phyloP scores from a whole-genome alignment of 1,284 basidiomycete species.

The Cryptococcus deneoformans region DNA sequence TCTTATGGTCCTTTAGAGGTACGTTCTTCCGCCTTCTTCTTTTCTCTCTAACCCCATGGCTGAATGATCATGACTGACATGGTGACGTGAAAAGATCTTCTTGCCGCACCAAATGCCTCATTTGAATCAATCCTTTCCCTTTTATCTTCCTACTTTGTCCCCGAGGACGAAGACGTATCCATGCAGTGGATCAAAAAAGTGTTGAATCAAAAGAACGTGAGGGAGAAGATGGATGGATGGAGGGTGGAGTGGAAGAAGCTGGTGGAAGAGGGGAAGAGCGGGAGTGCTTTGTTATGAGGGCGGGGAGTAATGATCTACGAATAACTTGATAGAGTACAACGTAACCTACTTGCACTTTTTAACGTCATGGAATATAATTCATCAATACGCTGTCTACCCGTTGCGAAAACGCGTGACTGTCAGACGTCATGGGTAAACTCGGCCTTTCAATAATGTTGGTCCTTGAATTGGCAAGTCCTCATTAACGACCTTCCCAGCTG shows the following conservation, averaged over 20 bases:
- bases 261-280: constrained; percentile 32
- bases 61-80: too few species aligned
- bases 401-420: too few species aligned
- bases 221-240: constrained; percentile 59
- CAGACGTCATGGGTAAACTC: too few species aligned
- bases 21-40: not conserved
- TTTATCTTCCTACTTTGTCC: constrained; percentile 86
- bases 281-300: constrained; percentile 27
- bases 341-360: too few species aligned
- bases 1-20: constrained; percentile 88
- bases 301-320: too few species aligned
- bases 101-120: constrained; percentile 56
- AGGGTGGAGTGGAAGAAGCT: constrained; percentile 36
- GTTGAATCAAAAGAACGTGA: constrained; percentile 66
- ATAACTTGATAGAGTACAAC: too few species aligned
- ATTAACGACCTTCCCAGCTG: too few species aligned
- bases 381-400: too few species aligned
- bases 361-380: too few species aligned
- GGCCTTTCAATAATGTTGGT: too few species aligned
- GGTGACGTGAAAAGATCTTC: constrained; percentile 10
- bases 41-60: not conserved
- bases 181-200: constrained; percentile 73
- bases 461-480: too few species aligned
- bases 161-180: constrained; percentile 77
- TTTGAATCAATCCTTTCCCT: constrained; percentile 91